Base-by-base conservation (phyloP, 768 basidiomycete species). In the Solioccasus polychromus region DNA sequence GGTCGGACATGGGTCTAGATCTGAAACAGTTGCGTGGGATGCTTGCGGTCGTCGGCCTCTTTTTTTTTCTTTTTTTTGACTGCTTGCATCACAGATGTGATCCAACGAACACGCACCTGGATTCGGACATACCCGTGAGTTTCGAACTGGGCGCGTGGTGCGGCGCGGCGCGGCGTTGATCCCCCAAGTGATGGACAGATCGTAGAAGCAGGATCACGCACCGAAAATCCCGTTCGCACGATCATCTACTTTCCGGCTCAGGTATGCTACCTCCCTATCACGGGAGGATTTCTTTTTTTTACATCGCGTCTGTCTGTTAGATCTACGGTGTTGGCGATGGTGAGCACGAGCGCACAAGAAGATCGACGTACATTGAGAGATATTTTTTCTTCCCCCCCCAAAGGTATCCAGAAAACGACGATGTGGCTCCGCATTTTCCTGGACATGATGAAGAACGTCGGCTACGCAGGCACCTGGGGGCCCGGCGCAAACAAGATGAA, bases 291-390 rank as follows among this genome's bases (percentile, higher is more conserved):
- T 36, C 12, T 40, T 18, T 42, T n/a, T n/a, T 22, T 5, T 11
- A 19, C 22, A 22, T 38, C n/a, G 12, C 17, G 17, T 23, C 30
- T 23, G 6, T n/a, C n/a, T n/a, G n/a, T n/a, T 64, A 71, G 64
- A 69, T 76, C 2, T 76, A 72, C 49, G 72, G 74, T 3, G 47
- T 73, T 12, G 69, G 73, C 14, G 57, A 70, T 61, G 71, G 70
- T 69, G 30, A 39, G 55, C 43, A 9, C 3, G 18, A 39, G 55
- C 43, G 8, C 3, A n/a, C 5, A 1, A 3, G 18, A 20, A 4
- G 9, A 15, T 34, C 29, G n/a, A 17, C 14, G 11, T 18, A 14
- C 15, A 17, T 6, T 4, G 15, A 10, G 18, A 34, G 17, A 10
- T 5, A 18, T 8, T 17, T 5, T 34, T 18, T 11, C 4, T 17